Conservation (phyloP, 495 filamentous ascomycete genomes). For the Cairneyella variabilis region DNA sequence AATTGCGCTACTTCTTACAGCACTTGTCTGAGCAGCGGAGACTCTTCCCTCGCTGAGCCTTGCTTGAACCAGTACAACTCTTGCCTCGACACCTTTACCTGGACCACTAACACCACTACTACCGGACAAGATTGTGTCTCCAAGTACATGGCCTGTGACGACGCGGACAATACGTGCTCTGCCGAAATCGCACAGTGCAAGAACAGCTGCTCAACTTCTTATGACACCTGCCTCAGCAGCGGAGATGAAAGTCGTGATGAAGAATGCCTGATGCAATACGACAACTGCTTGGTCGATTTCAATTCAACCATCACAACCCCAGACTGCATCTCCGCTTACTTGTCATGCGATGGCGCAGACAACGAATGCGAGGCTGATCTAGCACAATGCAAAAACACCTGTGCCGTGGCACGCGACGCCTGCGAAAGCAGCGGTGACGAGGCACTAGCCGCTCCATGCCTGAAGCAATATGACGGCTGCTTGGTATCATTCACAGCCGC, state of each 20-base stretch:
- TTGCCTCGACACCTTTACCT: neutral
- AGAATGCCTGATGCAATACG: neutral
- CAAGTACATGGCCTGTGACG: constrained; percentile 3
- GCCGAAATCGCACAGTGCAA: constrained; percentile 4
- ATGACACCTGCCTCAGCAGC: constrained; percentile 2
- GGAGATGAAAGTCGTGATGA: neutral
- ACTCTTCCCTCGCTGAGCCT: neutral
- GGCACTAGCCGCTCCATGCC: neutral
- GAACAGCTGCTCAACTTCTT: neutral
- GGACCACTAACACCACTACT: constrained; percentile 1
- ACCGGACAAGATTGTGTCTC: neutral
- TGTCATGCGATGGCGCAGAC: neutral
- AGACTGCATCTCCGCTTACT: neutral
- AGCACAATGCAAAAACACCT: neutral
- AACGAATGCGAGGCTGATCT: neutral
- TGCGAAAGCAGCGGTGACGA: neutral
- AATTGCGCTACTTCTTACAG: constrained; percentile 6
- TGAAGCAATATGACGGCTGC: neutral
- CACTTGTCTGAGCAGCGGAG: neutral
- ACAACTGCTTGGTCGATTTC: neutral
- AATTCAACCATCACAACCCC: neutral
- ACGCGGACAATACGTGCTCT: neutral
- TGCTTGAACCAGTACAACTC: constrained; percentile 5
- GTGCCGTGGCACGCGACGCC: neutral
- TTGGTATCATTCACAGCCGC: neutral